Percentiles rank a stretch among this genome's conserved stretches.
phyloP scores from a whole-genome alignment of 2,329 filamentous ascomycete species.

The Penicillium corylophilum region DNA sequence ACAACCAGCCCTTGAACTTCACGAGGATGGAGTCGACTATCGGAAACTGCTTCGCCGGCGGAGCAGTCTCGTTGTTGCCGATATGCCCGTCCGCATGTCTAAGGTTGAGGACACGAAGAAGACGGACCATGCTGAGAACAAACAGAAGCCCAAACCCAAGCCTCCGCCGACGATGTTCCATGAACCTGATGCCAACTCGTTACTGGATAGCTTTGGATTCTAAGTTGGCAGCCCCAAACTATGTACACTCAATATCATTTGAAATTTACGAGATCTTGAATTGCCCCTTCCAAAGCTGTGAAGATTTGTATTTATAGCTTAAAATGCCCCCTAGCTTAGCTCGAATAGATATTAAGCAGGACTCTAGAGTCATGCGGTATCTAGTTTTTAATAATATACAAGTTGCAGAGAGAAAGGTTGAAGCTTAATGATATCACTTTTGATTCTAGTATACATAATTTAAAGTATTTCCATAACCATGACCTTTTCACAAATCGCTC shows the following conservation, averaged over 20 bases:
- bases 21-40: conserved; percentile 54
- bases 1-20: conserved; percentile 23
- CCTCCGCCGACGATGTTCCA: conserved; percentile 75
- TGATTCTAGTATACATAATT: conserved; percentile 10
- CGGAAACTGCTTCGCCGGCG: conserved; percentile 67
- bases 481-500: conserved; percentile 6
- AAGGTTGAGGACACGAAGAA: conserved; percentile 35
- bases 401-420: background rate
- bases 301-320: too few relatives aligned
- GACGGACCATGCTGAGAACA: conserved; percentile 20
- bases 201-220: conserved; percentile 93
- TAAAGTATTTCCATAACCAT: conserved; percentile 7
- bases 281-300: too few relatives aligned
- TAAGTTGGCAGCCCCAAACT: conserved; percentile 63
- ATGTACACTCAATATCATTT: too few relatives aligned
- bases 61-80: conserved; percentile 77
- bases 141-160: conserved; percentile 47
- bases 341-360: too few relatives aligned
- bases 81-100: conserved; percentile 46
- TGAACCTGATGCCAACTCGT: conserved; percentile 84
- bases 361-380: conserved; percentile 13
- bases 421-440: background rate
- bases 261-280: too few relatives aligned
- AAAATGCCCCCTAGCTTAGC: too few relatives aligned
- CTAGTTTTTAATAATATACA: background rate